Percentiles rank a stretch among this genome's conserved stretches.
Evolutionary conservation across 768 basidiomycete genomes (phyloP).

Genomic region (Dacryopinax spathularia): DNA sequence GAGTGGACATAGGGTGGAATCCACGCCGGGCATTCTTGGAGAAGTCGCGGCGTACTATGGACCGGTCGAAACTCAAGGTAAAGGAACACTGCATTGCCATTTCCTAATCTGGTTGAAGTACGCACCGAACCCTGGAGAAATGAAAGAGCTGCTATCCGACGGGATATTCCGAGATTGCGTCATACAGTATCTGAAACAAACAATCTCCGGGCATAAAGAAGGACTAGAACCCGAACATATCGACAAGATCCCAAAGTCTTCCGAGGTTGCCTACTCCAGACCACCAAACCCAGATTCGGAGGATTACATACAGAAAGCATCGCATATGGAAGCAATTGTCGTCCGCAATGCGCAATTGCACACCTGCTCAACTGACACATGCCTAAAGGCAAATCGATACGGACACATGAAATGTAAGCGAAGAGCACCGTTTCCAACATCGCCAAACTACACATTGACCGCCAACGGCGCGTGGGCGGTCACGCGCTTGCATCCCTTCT

Average conservation of each 20-base stretch:
- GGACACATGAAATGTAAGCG: constrained; percentile 24
- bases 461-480: constrained; percentile 13
- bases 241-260: neutral
- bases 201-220: neutral
- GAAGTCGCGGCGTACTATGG: neutral
- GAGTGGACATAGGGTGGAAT: neutral
- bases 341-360: constrained; percentile 25
- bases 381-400: constrained; percentile 13
- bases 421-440: constrained; percentile 15
- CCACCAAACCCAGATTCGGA: constrained; percentile 23
- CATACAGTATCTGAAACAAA: neutral
- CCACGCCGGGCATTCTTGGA: neutral
- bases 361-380: constrained; percentile 18
- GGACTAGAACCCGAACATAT: neutral
- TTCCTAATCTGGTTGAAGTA: constrained; percentile 28
- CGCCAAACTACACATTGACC: constrained; percentile 8
- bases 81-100: neutral
- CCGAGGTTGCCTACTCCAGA: constrained; percentile 23
- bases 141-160: constrained; percentile 16
- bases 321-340: constrained; percentile 14
- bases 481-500: constrained; percentile 9
- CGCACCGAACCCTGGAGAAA: constrained; percentile 22
- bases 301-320: constrained; percentile 15
- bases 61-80: neutral
- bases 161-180: constrained; percentile 16